These are phyloP conservation scores for Boletellus deceptivus DNA, from an alignment of 1,284 basidiomycete species.

Conservation along the genomic window DNA sequence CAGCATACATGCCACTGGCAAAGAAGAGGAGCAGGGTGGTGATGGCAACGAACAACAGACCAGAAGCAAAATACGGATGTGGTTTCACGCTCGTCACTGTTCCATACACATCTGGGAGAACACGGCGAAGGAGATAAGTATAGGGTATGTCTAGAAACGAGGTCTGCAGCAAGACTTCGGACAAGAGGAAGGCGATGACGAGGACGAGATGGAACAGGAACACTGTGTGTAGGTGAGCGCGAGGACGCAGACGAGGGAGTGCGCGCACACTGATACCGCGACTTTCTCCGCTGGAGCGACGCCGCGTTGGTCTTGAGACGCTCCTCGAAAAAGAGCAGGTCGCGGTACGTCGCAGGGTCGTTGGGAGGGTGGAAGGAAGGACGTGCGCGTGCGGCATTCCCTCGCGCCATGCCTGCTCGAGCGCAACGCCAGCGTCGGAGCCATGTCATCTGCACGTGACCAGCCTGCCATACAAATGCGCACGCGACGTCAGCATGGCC, in stretches of 20 bases:
- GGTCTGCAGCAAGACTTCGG: conserved; percentile 70
- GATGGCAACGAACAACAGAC: conserved; percentile 78
- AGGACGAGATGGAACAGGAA: conserved; percentile 72
- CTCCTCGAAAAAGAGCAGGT: conserved; percentile 94
- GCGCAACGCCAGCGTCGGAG: not conserved
- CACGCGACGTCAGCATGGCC: conserved; percentile 27
- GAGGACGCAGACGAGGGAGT: not conserved
- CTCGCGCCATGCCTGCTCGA: conserved; percentile 28
- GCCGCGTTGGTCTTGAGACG: conserved; percentile 91
- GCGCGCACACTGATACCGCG: conserved; percentile 80
- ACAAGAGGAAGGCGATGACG: conserved; percentile 69
- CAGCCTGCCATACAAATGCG: conserved; percentile 18
- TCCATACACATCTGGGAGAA: conserved; percentile 51
- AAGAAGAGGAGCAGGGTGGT: conserved; percentile 95
- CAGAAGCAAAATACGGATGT: conserved; percentile 72
- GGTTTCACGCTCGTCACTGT: conserved; percentile 45
- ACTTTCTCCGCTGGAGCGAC: conserved; percentile 76
- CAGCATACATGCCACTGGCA: conserved; percentile 93
- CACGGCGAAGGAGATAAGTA: conserved; percentile 46
- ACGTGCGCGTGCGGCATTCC: conserved; percentile 35
- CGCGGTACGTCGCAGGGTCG: conserved; percentile 72
- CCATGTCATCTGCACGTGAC: conserved; percentile 23
- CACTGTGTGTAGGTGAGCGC: conserved; percentile 44
- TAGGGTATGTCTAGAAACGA: conserved; percentile 66
- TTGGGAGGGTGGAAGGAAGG: conserved; percentile 38